These are phyloP conservation scores for Rhizopogon roseolus DNA, from an alignment of 768 basidiomycete species.

Conservation along the genomic window DNA sequence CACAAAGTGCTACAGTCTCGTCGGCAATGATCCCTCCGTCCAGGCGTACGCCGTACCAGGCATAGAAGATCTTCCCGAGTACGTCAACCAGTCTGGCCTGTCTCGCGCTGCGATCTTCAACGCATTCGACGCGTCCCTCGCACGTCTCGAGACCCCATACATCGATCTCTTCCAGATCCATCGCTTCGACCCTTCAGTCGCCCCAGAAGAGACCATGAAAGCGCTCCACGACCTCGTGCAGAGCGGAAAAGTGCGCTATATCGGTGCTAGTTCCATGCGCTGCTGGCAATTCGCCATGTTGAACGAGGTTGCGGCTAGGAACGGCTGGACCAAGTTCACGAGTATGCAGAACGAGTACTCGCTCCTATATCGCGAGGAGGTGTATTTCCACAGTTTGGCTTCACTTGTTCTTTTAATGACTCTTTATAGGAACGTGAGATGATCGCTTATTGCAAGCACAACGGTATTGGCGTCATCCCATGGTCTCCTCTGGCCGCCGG, in stretches of 20 bases:
- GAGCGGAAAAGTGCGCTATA: conserved; percentile 45
- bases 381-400: conserved; percentile 1
- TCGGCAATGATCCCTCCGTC: conserved; percentile 5
- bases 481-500: conserved; percentile 44
- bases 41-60: neutral
- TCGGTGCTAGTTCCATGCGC: conserved; percentile 44
- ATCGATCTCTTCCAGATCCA: conserved; percentile 43
- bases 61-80: conserved; percentile 7
- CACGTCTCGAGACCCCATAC: conserved; percentile 31
- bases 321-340: conserved; percentile 50
- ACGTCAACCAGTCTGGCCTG: conserved; percentile 29
- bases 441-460: conserved; percentile 39
- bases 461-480: conserved; percentile 51
- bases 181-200: conserved; percentile 30
- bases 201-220: conserved; percentile 44
- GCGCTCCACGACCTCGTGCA: conserved; percentile 47
- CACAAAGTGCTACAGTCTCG: conserved; percentile 22
- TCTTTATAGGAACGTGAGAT: conserved; percentile 38
- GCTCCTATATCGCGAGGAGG: conserved; percentile 52
- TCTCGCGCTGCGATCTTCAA: conserved; percentile 34
- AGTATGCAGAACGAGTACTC: conserved; percentile 55
- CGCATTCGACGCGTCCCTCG: conserved; percentile 31
- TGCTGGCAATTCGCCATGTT: conserved; percentile 41
- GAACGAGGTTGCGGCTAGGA: conserved; percentile 38
- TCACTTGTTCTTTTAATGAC: neutral